Evolutionary conservation across 176 grass and related monocot genomes (phyloP).

Genomic region (Zoysia pacifica): DNA sequence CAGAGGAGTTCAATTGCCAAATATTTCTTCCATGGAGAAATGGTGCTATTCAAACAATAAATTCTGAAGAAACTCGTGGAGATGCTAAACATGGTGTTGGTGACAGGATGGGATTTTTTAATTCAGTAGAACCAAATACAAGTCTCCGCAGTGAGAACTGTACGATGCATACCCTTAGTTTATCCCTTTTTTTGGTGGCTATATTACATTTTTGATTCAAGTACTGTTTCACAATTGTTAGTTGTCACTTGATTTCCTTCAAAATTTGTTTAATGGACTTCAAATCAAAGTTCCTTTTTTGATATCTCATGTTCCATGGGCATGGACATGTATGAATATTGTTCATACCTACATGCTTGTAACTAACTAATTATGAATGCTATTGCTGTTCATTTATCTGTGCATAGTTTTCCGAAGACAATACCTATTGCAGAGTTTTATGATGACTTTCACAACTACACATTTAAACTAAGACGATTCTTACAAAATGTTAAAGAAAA

Average conservation of each 20-base stretch:
- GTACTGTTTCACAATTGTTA: neutral
- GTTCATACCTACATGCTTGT: neutral
- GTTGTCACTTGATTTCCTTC: conserved; percentile 26
- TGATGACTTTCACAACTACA: neutral
- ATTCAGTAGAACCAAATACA: conserved; percentile 54
- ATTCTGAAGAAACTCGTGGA: conserved; percentile 58
- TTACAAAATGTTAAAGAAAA: neutral
- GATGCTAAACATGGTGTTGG: conserved; percentile 40
- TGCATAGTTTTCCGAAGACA: neutral
- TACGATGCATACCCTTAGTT: conserved; percentile 50
- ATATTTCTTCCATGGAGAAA: conserved; percentile 62
- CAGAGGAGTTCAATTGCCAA: conserved; percentile 52
- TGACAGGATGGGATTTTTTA: conserved; percentile 41
- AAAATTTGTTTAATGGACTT: conserved; percentile 14
- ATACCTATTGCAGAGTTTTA: neutral
- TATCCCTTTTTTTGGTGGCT: conserved; percentile 15
- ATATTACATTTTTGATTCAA: conserved; percentile 26
- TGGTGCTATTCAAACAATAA: conserved; percentile 53
- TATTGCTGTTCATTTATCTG: neutral
- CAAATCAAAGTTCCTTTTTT: neutral
- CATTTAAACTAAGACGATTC: neutral
- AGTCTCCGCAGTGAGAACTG: conserved; percentile 67
- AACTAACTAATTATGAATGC: neutral
- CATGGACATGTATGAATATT: neutral
- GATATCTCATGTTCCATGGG: neutral